Conservation (phyloP, 2,329 filamentous ascomycete genomes). For the Xylaria sp. region DNA sequence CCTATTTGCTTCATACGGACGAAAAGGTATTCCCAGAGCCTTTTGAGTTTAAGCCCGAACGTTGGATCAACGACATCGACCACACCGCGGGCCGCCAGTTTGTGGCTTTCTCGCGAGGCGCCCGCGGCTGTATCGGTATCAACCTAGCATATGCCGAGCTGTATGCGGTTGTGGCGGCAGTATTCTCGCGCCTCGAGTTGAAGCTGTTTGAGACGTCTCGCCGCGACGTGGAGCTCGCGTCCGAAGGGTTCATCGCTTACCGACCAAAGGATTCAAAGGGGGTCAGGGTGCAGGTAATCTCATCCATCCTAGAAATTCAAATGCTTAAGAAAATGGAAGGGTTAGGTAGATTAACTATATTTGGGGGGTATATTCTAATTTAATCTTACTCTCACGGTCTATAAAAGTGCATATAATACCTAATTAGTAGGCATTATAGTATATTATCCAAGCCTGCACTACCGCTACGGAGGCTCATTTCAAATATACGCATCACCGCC, state of each 20-base stretch:
- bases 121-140: constrained; percentile 6
- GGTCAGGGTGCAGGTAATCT: not conserved
- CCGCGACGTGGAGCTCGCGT: not conserved
- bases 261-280: not conserved
- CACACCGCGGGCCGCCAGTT: not conserved
- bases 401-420: no score
- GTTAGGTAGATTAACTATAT: no score
- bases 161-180: not conserved
- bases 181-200: constrained; percentile 12
- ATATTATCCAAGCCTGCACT: no score
- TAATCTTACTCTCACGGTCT: no score
- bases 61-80: not conserved
- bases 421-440: no score
- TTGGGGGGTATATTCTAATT: no score
- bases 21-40: not conserved
- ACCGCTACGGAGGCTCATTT: no score
- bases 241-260: not conserved
- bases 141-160: constrained; percentile 8
- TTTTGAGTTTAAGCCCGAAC: not conserved
- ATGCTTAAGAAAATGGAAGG: no score
- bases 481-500: no score
- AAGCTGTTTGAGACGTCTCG: constrained; percentile 4
- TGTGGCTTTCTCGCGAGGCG: constrained; percentile 6
- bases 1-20: constrained; percentile 1
- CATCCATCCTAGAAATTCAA: not conserved